Conservation (phyloP, 305 asterid species). For the Salvia sclarea region DNA sequence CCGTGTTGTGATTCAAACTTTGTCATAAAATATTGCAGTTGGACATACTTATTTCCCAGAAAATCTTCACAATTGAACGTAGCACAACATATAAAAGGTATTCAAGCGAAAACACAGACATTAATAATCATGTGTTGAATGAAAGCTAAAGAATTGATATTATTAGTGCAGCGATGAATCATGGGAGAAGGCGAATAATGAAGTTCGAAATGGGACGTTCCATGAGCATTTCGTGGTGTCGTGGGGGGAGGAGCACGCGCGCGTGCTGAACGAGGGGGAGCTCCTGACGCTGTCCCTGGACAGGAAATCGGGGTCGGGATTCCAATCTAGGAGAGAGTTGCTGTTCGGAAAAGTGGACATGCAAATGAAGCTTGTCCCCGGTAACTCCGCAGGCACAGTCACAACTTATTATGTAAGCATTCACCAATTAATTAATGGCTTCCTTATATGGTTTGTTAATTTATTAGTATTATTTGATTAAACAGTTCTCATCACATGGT, state of each 20-base stretch:
- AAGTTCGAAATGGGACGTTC: conserved; percentile 50
- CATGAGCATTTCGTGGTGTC: conserved; percentile 46
- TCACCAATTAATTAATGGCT: too few relatives aligned
- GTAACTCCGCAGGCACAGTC: conserved; percentile 69
- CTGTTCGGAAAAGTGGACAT: conserved; percentile 53
- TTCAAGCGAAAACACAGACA: not conserved
- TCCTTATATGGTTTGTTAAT: too few relatives aligned
- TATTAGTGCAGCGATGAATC: conserved; percentile 8
- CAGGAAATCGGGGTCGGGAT: conserved; percentile 54
- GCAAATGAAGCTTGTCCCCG: conserved; percentile 65
- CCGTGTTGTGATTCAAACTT: not conserved
- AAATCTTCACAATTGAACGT: conserved; percentile 48
- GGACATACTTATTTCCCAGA: conserved; percentile 59
- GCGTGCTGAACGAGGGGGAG: conserved; percentile 48
- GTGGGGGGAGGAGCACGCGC: conserved; percentile 55
- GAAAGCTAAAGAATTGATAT: too few relatives aligned
- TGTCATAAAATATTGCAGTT: conserved; percentile 40
- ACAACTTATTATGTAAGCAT: conserved; percentile 60
- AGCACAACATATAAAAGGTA: conserved; percentile 21
- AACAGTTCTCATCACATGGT: conserved; percentile 51
- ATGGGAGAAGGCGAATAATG: not conserved
- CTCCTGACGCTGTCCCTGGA: conserved; percentile 57
- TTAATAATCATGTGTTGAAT: too few relatives aligned
- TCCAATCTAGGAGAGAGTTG: conserved; percentile 57
- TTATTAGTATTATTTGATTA: not conserved